Base-by-base conservation (phyloP, 192 early-diverging fungal genomes). In the Backusella circina region DNA sequence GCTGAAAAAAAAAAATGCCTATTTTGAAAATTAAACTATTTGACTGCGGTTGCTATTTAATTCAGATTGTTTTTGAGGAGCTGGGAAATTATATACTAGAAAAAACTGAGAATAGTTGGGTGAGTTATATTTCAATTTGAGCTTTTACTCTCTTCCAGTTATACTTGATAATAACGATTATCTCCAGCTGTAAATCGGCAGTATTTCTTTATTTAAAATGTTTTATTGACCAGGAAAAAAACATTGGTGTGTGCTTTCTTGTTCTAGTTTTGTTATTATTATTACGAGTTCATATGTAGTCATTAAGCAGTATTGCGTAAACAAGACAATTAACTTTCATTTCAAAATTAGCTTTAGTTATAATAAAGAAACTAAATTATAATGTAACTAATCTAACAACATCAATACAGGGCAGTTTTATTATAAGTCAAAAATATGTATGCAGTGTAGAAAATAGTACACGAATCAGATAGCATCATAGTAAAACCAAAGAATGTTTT, bases 31-130 rank as follows among this genome's bases (percentile, higher is more conserved):
- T 13, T 26, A 61, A 61, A 61, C 9, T 61, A 61, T 61, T 61
- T 61, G 51, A 57, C 51, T 57, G 51, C 51, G 10, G 54, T 61
- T 61, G 54, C 26, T 61, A 61, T 61, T 61, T 61, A 61, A 61
- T 61, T 61, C 54, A 21, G 21, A 54, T 54, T 23, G 51, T 54
- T 54, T 54, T 26, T 54, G 54, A 10, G 23, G 23, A 28, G 9
- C 21, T 57, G 0, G 9, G 51, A 23, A 57, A 57, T 9, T 26
- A 2, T 57, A 57, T 12, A 26, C 26, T 10, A 10, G 12, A 2
- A 10, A 26, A 21, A 57, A 57, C 23, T 10, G 54, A 26, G 26
- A 8, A 26, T 13, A 10, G 23, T 9, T 57, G 54, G 26, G 26
- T 57, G 54, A 1, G 23, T 57, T 26, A 26, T n/a, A 51, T 57